phyloP scores from a whole-genome alignment of 106 monocot genomes.

The Cymbidium sinense region DNA sequence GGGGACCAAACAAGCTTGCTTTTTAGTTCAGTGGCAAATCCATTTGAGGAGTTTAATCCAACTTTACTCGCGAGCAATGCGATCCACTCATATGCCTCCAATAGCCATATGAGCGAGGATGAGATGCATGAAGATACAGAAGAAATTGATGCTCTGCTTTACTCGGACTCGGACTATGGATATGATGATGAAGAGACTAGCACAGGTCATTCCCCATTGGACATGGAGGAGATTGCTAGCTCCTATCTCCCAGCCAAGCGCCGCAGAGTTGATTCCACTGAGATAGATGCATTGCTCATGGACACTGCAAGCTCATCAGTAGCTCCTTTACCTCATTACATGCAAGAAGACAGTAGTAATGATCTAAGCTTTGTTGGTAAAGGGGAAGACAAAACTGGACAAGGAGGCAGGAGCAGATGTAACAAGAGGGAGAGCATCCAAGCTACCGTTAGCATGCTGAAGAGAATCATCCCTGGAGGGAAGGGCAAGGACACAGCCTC shows the following conservation, averaged over 20 bases:
- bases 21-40: conserved; percentile 22
- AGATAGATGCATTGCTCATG: conserved; percentile 26
- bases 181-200: conserved; percentile 40
- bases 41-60: neutral
- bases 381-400: no score
- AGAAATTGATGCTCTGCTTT: conserved; percentile 76
- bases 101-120: neutral
- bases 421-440: conserved; percentile 47
- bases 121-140: conserved; percentile 69
- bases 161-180: conserved; percentile 57
- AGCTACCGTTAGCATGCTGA: conserved; percentile 42
- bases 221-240: conserved; percentile 6
- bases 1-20: conserved; percentile 30
- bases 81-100: conserved; percentile 11
- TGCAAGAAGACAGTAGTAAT: neutral
- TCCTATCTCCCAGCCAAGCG: conserved; percentile 42
- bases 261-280: conserved; percentile 16
- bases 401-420: conserved; percentile 2
- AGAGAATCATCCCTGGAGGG: conserved; percentile 56
- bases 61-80: conserved; percentile 9
- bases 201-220: conserved; percentile 39
- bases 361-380: neutral
- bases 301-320: conserved; percentile 64
- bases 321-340: neutral
- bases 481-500: conserved; percentile 49